Evolutionary conservation across 805 yeast species (phyloP).

Genomic region (Crinitomyces ghanaensis): DNA sequence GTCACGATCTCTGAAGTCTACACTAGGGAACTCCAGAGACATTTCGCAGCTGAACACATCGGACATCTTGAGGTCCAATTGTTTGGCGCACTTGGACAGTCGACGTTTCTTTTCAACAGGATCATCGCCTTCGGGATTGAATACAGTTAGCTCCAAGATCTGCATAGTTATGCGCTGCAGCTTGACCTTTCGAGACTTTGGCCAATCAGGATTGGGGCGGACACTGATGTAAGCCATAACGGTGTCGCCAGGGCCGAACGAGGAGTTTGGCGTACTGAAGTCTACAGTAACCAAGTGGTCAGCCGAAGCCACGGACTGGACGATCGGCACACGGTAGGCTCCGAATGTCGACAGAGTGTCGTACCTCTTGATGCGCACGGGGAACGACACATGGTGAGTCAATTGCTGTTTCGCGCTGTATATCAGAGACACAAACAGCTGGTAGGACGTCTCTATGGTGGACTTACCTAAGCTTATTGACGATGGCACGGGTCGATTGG

Average conservation of each 20-base stretch:
- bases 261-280: constrained; percentile 24
- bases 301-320: constrained; percentile 16
- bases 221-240: constrained; percentile 22
- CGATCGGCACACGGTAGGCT: constrained; percentile 22
- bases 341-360: constrained; percentile 31
- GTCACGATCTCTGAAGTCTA: constrained; percentile 16
- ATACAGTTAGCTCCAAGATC: constrained; percentile 27
- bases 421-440: constrained; percentile 24
- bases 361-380: constrained; percentile 27
- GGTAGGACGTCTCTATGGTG: constrained; percentile 24
- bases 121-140: constrained; percentile 22
- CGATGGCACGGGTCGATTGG: constrained; percentile 25
- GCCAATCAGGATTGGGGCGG: constrained; percentile 28
- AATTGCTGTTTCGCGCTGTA: constrained; percentile 14
- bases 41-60: constrained; percentile 18
- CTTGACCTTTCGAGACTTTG: constrained; percentile 26
- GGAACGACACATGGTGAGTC: constrained; percentile 20
- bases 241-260: constrained; percentile 31
- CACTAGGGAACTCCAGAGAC: constrained; percentile 21
- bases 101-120: constrained; percentile 23
- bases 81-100: constrained; percentile 20
- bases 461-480: constrained; percentile 23
- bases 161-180: constrained; percentile 26
- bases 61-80: constrained; percentile 20
- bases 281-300: constrained; percentile 29